Evolutionary conservation across 768 basidiomycete genomes (phyloP), one percentile per base, ranked within the genome.

Genomic region (Tylopilus plumbeoviolaceoides): DNA sequence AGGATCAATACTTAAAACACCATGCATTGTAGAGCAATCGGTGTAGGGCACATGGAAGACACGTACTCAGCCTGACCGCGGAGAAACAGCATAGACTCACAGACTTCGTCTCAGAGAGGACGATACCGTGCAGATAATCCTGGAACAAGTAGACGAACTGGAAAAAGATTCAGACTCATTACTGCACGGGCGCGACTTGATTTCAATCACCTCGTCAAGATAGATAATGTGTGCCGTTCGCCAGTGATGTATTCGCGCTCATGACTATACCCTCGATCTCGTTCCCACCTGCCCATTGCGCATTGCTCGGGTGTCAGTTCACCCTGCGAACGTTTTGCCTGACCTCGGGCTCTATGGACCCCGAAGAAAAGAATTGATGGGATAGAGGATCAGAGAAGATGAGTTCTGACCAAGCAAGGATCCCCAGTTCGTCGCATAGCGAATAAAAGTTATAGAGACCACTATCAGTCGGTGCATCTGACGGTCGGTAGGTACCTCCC

Each of bases 381-480:
- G 77, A 55, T 81, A 82, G 23, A 81, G 56, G 2, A 51, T 83
- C 81, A 0, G 81, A 82, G 20, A 54, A 49, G 35, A 30, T 30
- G 35, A 54, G 74, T 57, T 84, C 82, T 1, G 80, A 80, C 82
- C 82, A 83, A 2, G 75, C 80, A 44, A 84, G 67, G 55, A 83
- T 80, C 7, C 82, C 81, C 0, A 84, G 72, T 56, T 82, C 80
- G 60, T 84, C 81, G 60, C 81, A 83, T 21, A 79, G 60, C 1
- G 75, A 73, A 63, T 82, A 83, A 57, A 83, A 81, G 54, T 78
- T 73, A 59, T 83, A 82, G 10, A 72, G 74, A 21, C 80, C 81
- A 1, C 72, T 71, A 12, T 72, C 72, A 2, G 69, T 68, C 8
- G 62, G 60, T 7, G 72, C 55, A 10, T 72, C 69, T 1, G 76